Conservation (phyloP, 495 filamentous ascomycete genomes). For the Penicillium pulvis region DNA sequence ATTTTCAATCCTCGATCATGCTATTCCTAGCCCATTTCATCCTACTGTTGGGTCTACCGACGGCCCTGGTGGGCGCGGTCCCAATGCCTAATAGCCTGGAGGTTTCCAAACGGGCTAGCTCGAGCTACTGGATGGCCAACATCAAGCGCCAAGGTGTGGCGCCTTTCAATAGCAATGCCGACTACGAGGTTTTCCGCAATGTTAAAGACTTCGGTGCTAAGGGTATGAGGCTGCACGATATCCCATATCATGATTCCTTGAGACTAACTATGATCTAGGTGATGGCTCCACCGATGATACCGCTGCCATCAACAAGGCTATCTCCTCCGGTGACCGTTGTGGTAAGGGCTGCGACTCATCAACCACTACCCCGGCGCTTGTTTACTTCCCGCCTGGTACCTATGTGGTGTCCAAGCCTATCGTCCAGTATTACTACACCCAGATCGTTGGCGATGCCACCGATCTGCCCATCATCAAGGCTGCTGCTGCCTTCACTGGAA, state of each 20-base stretch:
- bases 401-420: conserved; percentile 71
- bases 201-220: conserved; percentile 82
- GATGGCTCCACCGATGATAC: conserved; percentile 86
- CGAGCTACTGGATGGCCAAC: conserved; percentile 71
- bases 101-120: conserved; percentile 26
- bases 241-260: conserved; percentile 16
- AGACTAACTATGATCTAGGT: conserved; percentile 44
- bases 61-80: conserved; percentile 44
- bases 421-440: conserved; percentile 76
- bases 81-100: conserved; percentile 29
- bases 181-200: conserved; percentile 82
- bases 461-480: conserved; percentile 78
- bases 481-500: conserved; percentile 69
- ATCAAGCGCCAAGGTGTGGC: conserved; percentile 71
- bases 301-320: conserved; percentile 84
- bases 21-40: conserved; percentile 41
- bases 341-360: conserved; percentile 76
- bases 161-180: conserved; percentile 57
- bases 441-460: conserved; percentile 74
- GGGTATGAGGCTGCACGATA: conserved; percentile 36
- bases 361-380: conserved; percentile 72
- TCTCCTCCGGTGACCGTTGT: conserved; percentile 75
- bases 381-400: conserved; percentile 81
- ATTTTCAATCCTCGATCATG: conserved; percentile 29
- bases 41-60: conserved; percentile 39